Conservation (phyloP, 345 rosid genomes). For the Brassica juncea region DNA sequence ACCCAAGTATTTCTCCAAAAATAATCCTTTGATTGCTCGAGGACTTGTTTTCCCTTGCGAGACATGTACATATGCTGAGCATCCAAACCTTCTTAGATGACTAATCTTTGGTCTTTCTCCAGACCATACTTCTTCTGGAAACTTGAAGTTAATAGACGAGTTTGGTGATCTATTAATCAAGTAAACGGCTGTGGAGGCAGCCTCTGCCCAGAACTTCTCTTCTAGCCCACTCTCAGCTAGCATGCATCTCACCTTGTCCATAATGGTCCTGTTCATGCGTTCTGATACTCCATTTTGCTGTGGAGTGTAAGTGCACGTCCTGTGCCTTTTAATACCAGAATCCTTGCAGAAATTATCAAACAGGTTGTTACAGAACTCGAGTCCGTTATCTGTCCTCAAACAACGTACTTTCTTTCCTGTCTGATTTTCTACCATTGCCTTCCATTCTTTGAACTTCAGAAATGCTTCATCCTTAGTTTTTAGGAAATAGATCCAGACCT, state of each 20-base stretch:
- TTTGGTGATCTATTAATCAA: not conserved
- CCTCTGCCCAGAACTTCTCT: not conserved
- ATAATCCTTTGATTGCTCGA: not conserved
- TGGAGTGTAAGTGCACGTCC: too few relatives aligned
- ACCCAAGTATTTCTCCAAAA: too few relatives aligned
- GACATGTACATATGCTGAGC: not conserved
- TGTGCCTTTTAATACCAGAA: too few relatives aligned
- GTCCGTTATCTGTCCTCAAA: not conserved
- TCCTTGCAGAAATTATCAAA: too few relatives aligned
- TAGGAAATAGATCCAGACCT: too few relatives aligned
- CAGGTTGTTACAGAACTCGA: too few relatives aligned
- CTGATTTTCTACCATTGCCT: not conserved
- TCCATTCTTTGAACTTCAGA: not conserved
- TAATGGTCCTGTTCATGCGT: too few relatives aligned
- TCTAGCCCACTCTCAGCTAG: not conserved
- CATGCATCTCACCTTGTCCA: too few relatives aligned
- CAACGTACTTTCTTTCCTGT: not conserved
- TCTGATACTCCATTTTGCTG: too few relatives aligned
- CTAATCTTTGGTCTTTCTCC: not conserved
- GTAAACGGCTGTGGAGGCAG: not conserved
- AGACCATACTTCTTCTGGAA: not conserved
- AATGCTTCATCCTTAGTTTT: too few relatives aligned
- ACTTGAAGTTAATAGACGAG: not conserved
- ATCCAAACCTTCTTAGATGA: not conserved
- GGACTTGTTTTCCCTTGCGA: not conserved